Base-by-base conservation (phyloP, 129 eudicot genomes). In the Lonicera japonica region DNA sequence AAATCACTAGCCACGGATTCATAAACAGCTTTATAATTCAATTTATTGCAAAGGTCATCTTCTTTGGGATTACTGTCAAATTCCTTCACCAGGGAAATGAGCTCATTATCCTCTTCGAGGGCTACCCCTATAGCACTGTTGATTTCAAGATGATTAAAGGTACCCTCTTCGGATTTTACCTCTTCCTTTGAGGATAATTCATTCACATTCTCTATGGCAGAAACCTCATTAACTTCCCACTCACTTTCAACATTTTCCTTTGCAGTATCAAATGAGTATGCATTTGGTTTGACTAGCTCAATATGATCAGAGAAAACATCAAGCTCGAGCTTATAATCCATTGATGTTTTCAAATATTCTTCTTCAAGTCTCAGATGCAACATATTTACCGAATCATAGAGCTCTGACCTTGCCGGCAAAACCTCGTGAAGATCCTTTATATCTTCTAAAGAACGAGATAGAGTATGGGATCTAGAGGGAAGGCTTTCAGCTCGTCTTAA, bases 371-470 rank as follows among this genome's bases (percentile, higher is more conserved):
- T 84, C 67, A 79, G 69, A 65, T 82, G 76, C 74, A 91, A 52
- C 59, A 71, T 40, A 73, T 58, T 69, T 14, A 82, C 80, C 5
- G 96, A 82, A 61, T 77, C 80, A 68, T 80, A 78, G 14, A 84
- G 80, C 24, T 79, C 89, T 4, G 89, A 70, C 23, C 54, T 76
- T 54, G 83, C 40, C 0, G 95, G 95, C 62, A 83, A 79, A 76
- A 92, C 81, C 83, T 92, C 96, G 65, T 92, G 96, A 78, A 92
- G 96, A 70, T 82, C 96, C 70, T 88, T 84, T 70, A 91, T 58
- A 57, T 92, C 85, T 24, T 88, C 86, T 13, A 59, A 48, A 21
- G 90, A 69, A 48, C 52, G 82, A 63, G 62, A 22, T 20, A 67
- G 53, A 22, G 25, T 25, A 63, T 64, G 73, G 38, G 88, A 75